Evolutionary conservation across 805 yeast genomes (phyloP), one percentile per base, ranked within the genome.

Genomic region (Teunomyces panamensis): DNA sequence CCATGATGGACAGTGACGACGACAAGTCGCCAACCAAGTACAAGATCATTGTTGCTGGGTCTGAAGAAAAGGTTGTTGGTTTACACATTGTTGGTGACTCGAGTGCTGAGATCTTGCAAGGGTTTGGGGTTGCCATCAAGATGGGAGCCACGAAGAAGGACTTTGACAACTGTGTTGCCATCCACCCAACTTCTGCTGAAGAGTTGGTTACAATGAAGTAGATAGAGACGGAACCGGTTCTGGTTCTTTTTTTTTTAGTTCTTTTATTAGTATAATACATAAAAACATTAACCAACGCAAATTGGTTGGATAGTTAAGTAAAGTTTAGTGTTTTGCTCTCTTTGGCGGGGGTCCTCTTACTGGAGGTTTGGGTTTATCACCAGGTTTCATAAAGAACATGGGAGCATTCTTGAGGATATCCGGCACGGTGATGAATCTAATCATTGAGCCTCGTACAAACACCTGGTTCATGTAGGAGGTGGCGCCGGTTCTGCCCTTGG

Each of bases 131-230:
- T 46, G 99, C 99, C 44, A 74, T 94, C 54, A 91, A 91, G 74
- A 94, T 94, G 99, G 99, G 99, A 30, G 99, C 99, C 36, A 94
- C 99, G 32, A 94, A 94, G 76, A 81, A 81, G 41, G 97, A 94
- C 67, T 94, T 94, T 56, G 99, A 94, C 71, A 83, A 74, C 66
- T 88, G 95, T 74, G 98, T 94, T 39, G 99, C 99, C 32, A 94
- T 94, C 64, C 99, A 94, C 67, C 99, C 99, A 53, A 94, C 99
- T 1, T 83, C 95, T 55, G 99, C 99, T 36, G 99, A 94, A 74
- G 99, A 94, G 73, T 71, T 94, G 44, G 99, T 94, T 33, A 94
- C 99, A 17, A 72, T 87, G 81, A 56, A 50, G 30, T 60, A 75
- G 69, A 46, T 59, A 52, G 27, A 11, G n/a, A 7, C 13, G 20